Conservation (phyloP, 2,329 filamentous ascomycete species). For the Epichloe brachyelytri region DNA sequence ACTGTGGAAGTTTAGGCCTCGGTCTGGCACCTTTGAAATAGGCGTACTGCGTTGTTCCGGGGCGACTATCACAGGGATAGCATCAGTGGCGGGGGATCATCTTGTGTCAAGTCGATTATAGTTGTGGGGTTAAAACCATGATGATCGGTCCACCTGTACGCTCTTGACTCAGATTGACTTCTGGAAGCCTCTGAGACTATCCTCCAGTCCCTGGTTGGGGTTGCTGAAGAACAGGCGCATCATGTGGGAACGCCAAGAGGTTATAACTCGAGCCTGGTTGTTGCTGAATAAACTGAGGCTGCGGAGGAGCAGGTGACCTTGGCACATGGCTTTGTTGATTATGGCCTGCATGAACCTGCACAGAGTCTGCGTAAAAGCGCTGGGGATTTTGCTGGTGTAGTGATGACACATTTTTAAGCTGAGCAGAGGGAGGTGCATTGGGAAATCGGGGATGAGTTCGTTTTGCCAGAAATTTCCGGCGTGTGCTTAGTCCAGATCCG, state of each 20-base stretch:
- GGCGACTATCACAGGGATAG: not conserved
- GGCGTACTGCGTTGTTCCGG: not conserved
- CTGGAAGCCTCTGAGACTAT: not conserved
- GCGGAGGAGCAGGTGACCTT: not conserved
- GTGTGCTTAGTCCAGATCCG: not conserved
- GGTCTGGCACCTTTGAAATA: not conserved
- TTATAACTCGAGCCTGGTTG: not conserved
- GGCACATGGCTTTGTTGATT: not conserved
- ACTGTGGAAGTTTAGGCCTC: not conserved
- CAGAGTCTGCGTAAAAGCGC: not conserved
- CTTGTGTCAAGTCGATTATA: conserved; percentile 1
- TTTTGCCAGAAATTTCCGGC: conserved; percentile 5
- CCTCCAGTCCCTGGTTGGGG: not conserved
- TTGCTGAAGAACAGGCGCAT: not conserved
- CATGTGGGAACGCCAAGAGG: not conserved
- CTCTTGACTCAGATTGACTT: not conserved
- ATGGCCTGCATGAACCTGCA: not conserved
- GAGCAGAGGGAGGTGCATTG: not conserved
- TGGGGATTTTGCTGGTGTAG: not conserved
- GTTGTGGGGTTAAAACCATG: not conserved
- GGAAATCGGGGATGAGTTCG: conserved; percentile 1
- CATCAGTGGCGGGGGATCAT: not conserved
- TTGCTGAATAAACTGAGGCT: not conserved
- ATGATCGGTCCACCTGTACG: not conserved
- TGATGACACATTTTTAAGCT: not conserved